These are phyloP conservation scores for Coemansia sp. DNA, from an alignment of 192 early-diverging fungal species.

Conservation along the genomic window DNA sequence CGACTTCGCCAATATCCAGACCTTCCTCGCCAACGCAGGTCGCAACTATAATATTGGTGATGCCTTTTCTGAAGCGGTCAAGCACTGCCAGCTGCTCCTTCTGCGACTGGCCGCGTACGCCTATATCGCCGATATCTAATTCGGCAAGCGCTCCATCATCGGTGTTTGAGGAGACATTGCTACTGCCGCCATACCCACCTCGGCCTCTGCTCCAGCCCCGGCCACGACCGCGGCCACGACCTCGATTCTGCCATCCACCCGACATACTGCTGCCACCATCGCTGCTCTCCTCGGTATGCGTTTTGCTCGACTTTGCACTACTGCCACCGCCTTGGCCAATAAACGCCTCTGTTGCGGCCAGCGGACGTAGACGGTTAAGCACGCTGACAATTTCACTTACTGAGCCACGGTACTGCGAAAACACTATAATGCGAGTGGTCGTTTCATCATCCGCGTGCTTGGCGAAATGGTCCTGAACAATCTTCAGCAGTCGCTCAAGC, in stretches of 20 bases:
- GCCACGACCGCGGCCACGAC: constrained; percentile 18
- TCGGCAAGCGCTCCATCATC: constrained; percentile 18
- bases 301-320: background rate
- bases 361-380: constrained; percentile 61
- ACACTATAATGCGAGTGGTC: constrained; percentile 74
- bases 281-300: constrained; percentile 4
- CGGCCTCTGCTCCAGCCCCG: constrained; percentile 12
- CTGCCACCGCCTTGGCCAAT: constrained; percentile 67
- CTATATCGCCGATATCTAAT: constrained; percentile 16
- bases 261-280: background rate
- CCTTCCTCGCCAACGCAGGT: constrained; percentile 96
- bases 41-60: constrained; percentile 82
- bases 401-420: constrained; percentile 78
- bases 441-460: constrained; percentile 29
- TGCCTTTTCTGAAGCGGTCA: constrained; percentile 69
- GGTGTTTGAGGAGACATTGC: background rate
- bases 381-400: constrained; percentile 79
- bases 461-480: constrained; percentile 69
- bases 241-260: constrained; percentile 5
- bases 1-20: constrained; percentile 93
- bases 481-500: constrained; percentile 60
- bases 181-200: background rate
- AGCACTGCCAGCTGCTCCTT: constrained; percentile 82
- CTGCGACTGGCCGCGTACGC: constrained; percentile 75
- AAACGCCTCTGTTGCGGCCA: constrained; percentile 70